Evolutionary conservation across 345 rosid genomes (phyloP).

Genomic region (Populus ilicifolia): DNA sequence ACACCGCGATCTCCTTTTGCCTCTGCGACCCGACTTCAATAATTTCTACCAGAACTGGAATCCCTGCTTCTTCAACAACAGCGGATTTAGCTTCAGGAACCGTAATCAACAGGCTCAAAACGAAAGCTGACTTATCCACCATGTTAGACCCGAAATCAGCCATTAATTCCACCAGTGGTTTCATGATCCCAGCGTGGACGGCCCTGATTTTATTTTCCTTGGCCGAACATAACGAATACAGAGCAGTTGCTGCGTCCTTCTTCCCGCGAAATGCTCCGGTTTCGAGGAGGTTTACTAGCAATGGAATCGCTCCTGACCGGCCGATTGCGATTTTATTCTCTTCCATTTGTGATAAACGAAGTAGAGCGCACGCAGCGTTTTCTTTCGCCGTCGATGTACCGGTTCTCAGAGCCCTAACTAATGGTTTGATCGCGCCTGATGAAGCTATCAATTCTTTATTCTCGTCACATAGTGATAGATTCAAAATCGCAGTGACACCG

Average conservation of each 20-base stretch:
- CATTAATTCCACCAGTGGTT: slow-evolving; percentile 84
- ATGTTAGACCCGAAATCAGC: slow-evolving; percentile 90
- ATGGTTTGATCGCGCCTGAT: slow-evolving; percentile 85
- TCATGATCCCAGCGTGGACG: slow-evolving; percentile 73
- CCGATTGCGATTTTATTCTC: slow-evolving; percentile 80
- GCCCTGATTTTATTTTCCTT: slow-evolving; percentile 84
- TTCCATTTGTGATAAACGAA: slow-evolving; percentile 81
- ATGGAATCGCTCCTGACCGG: slow-evolving; percentile 87
- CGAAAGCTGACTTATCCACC: slow-evolving; percentile 94
- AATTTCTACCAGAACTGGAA: slow-evolving; percentile 90
- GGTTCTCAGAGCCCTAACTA: slow-evolving; percentile 59
- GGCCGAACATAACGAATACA: slow-evolving; percentile 72
- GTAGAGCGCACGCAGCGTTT: slow-evolving; percentile 91
- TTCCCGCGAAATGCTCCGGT: slow-evolving; percentile 69
- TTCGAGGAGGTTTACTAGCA: slow-evolving; percentile 58
- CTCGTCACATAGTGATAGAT: slow-evolving; percentile 91
- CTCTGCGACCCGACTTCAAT: slow-evolving; percentile 77
- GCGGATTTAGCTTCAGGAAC: slow-evolving; percentile 63
- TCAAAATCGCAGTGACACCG: slow-evolving; percentile 87
- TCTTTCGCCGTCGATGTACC: slow-evolving; percentile 79
- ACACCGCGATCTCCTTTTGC: slow-evolving; percentile 84
- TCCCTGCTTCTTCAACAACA: slow-evolving; percentile 79
- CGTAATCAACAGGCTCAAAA: slow-evolving; percentile 51
- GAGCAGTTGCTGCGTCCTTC: slow-evolving; percentile 91
- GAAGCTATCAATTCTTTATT: slow-evolving; percentile 68